Base-by-base conservation (phyloP, 2,329 filamentous ascomycete species). In the Xylariaceae sp. region DNA sequence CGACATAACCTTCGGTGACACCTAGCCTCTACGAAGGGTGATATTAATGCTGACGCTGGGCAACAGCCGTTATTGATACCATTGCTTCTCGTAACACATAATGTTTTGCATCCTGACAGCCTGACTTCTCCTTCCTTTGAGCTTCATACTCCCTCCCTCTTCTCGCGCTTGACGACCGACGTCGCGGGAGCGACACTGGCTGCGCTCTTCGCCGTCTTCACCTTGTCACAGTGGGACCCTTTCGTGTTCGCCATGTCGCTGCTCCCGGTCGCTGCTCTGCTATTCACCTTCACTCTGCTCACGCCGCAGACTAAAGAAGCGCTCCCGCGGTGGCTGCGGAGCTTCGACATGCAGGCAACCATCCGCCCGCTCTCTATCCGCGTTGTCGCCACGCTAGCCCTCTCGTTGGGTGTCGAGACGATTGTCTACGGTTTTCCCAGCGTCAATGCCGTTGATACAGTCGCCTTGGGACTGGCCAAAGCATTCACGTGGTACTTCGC, bases 401-500 rank as follows among this genome's bases (percentile, higher is more conserved):
- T 35, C 3, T 26, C 44, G 3, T 15, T 57, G 2, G 34, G 23
- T 2, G 9, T 49, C 1, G 52, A 64, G 28, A 31, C 31, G 0
- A 16, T 51, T 3, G 11, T 50, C 0, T 46, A 59, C 17, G 63
- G 59, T 0, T 43, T 57, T 2, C 50, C 51, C 0, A 43, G 38
- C 3, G 45, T 37, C 3, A 29, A 47, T 0, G 4, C 54, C 8
- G 23, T 41, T 2, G 24, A 46, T 1, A 46, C 47, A 0, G 5
- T 64, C 1, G 11, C 46, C 0, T 27, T 62, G 2, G 62, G 57
- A 0, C 15, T 55, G 0, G 31, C 46, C 0, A 68, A 67, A 15
- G 56, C 59, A 0, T 40, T 51, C 0, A 49, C 55, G 2, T 69
- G 65, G 64, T 62, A 54, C 37, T 66, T 60, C 18, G 50, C 47